These are phyloP conservation scores for Ophiostoma ulmi DNA, from an alignment of 2,329 filamentous ascomycete species.

Conservation along the genomic window DNA sequence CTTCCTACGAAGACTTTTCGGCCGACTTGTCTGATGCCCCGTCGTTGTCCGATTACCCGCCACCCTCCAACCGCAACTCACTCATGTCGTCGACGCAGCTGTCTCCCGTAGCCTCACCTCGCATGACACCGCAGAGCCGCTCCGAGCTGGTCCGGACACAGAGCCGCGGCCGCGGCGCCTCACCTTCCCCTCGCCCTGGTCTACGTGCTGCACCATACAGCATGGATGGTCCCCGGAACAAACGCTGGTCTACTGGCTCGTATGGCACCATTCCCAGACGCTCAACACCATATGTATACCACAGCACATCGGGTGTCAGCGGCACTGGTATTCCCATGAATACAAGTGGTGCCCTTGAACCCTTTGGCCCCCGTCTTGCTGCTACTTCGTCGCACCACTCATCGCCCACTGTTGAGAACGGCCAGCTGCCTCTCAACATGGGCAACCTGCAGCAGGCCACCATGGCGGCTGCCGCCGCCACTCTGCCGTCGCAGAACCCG, in stretches of 20 bases:
- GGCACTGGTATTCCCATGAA: background rate
- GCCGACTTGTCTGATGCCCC: conserved; percentile 61
- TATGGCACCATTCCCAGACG: conserved; percentile 56
- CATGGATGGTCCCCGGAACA: conserved; percentile 60
- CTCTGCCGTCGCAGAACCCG: conserved; percentile 48
- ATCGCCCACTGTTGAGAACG: conserved; percentile 45
- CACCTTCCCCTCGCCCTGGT: conserved; percentile 64
- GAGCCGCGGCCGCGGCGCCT: conserved; percentile 65
- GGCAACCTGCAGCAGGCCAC: conserved; percentile 52
- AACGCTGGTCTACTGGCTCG: conserved; percentile 74
- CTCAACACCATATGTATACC: conserved; percentile 58
- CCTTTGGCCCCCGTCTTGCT: conserved; percentile 51
- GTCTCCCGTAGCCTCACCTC: conserved; percentile 67
- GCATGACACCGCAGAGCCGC: conserved; percentile 56
- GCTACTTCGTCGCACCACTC: conserved; percentile 42
- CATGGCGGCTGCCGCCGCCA: conserved; percentile 41
- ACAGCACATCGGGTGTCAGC: conserved; percentile 36
- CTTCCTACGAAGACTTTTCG: conserved; percentile 67
- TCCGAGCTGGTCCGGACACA: conserved; percentile 58
- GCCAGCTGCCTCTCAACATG: conserved; percentile 49
- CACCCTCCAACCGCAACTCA: conserved; percentile 63
- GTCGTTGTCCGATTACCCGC: conserved; percentile 64
- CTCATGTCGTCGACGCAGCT: conserved; percentile 65
- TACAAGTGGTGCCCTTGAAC: conserved; percentile 39
- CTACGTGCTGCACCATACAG: conserved; percentile 66